phyloP scores from a whole-genome alignment of 2,329 filamentous ascomycete genomes.

The Nemania diffusa region DNA sequence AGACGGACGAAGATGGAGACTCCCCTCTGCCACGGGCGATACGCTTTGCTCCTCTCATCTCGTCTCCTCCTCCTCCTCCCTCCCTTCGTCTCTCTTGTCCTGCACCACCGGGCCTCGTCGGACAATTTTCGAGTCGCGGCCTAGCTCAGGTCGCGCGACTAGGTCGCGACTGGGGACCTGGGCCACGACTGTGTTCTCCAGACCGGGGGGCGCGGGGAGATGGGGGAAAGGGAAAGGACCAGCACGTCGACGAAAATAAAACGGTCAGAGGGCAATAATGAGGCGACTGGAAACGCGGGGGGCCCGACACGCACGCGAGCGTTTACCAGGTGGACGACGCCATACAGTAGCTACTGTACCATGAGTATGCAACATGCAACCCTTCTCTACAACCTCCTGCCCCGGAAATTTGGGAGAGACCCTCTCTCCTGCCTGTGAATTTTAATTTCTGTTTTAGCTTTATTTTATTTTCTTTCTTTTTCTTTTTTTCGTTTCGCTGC shows the following conservation, averaged over 20 bases:
- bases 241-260: slow-evolving; percentile 29
- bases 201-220: too few species aligned
- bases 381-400: slow-evolving; percentile 10
- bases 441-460: neutral
- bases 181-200: too few species aligned
- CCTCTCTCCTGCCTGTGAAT: slow-evolving; percentile 5
- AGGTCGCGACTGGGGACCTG: too few species aligned
- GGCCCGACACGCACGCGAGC: slow-evolving; percentile 27
- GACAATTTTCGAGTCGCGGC: slow-evolving; percentile 26
- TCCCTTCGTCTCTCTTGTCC: neutral
- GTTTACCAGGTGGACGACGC: slow-evolving; percentile 7
- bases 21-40: slow-evolving; percentile 22
- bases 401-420: slow-evolving; percentile 27
- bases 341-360: slow-evolving; percentile 8
- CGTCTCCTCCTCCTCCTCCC: neutral
- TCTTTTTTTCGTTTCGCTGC: slow-evolving; percentile 6
- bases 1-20: slow-evolving; percentile 21
- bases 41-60: slow-evolving; percentile 11
- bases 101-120: slow-evolving; percentile 21
- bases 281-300: slow-evolving; percentile 33
- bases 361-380: slow-evolving; percentile 25
- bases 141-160: too few species aligned
- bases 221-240: neutral
- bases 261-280: slow-evolving; percentile 22
- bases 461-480: neutral